These are phyloP conservation scores for Chrysoporthe puriensis DNA, from an alignment of 2,329 filamentous ascomycete genomes.

Conservation along the genomic window DNA sequence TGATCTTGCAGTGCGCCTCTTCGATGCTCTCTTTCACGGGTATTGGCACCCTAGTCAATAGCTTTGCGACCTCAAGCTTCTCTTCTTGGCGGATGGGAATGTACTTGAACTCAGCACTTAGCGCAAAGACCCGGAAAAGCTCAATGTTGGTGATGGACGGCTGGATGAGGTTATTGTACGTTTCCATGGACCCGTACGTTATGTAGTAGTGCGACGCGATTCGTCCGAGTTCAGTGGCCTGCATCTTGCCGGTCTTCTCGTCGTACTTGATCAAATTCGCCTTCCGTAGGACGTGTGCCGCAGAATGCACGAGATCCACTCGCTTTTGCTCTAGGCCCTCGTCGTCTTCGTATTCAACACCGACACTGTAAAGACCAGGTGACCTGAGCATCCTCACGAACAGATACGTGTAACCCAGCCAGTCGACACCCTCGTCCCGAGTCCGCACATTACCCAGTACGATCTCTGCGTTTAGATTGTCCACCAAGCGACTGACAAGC, in stretches of 20 bases:
- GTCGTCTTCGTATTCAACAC: constrained; percentile 93
- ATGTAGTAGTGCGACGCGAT: constrained; percentile 99
- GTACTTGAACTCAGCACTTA: constrained; percentile 98
- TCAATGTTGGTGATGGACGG: constrained; percentile 92
- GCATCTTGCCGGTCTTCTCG: constrained; percentile 85
- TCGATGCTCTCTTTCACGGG: constrained; percentile 98
- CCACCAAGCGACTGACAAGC: constrained; percentile 87
- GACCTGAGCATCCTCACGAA: constrained; percentile 98
- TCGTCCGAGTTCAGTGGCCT: constrained; percentile 90
- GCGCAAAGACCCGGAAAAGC: constrained; percentile 92
- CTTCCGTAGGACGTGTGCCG: constrained; percentile 83
- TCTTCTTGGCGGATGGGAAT: constrained; percentile 97
- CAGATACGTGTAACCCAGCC: constrained; percentile 97
- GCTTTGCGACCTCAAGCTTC: constrained; percentile 92
- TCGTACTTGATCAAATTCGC: constrained; percentile 93
- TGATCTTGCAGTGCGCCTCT: constrained; percentile 96
- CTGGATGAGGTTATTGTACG: constrained; percentile 94
- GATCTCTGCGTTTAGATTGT: constrained; percentile 95
- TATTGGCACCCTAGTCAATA: constrained; percentile 87
- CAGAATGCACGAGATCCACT: constrained; percentile 96
- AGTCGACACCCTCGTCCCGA: constrained; percentile 96
- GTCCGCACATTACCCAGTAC: constrained; percentile 91
- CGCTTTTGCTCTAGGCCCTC: constrained; percentile 91
- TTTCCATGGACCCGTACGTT: constrained; percentile 93
- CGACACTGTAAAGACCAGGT: constrained; percentile 92